Base-by-base conservation (phyloP, 1,139 yeast genomes). In the Scheffersomyces segobiensis region DNA sequence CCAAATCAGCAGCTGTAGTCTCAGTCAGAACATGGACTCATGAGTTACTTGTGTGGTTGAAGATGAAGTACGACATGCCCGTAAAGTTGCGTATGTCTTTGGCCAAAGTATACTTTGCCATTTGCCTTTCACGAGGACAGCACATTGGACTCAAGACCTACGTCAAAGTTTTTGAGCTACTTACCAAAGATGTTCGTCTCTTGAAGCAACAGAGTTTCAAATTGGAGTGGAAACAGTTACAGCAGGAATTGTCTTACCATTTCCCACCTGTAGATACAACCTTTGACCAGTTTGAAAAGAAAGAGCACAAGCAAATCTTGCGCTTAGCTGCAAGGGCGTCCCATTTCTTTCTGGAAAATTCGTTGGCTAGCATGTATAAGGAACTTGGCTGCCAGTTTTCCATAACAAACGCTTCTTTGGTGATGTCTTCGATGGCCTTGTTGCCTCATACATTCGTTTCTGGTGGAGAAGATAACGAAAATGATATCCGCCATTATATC, bases 11-110 rank as follows among this genome's bases (percentile, higher is more conserved):
- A 0, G 87, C 95, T 0, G 88, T 90, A 5, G 87, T 90, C 10
- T 84, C 88, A 51, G 88, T 91, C 10, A 83, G 89, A 57, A 91
- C 90, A 61, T 93, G 98, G 97, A 90, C 98, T 0, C 88, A 91
- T 59, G 98, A 93, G 70, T 80, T 95, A 62, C 82, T 87, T 58
- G 88, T 90, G 52, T 90, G 97, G 86, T 74, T 93, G 61, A 84
- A 84, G 62, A 88, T 90, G 86, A 92, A 92, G 70, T 88, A 90
- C 67, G 91, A 89, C 57, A 82, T 95, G 79, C 98, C 99, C 0
- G 67, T 92, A 20, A 68, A 79, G 1, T 75, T 87, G 53, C 81
- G 95, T 58, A 79, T 87, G 46, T 78, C 84, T 3, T 80, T 95
- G 56, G 87, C 93, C 0, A 79, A 81, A 58, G 90, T 92, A 1